Conservation (phyloP, 495 filamentous ascomycete genomes). For the Hamigera avellanea region DNA sequence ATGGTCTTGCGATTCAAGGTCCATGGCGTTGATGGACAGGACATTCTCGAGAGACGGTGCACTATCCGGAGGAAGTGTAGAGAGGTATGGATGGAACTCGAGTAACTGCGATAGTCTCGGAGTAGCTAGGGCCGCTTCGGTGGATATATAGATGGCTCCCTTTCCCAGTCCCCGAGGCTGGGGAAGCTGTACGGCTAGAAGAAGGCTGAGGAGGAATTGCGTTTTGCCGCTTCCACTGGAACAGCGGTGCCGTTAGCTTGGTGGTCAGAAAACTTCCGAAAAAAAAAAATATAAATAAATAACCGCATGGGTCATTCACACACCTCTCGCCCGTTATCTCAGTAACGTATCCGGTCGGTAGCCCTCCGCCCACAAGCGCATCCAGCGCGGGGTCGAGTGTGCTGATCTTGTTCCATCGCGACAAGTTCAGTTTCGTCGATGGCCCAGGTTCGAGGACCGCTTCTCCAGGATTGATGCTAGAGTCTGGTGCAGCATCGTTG, state of each 20-base stretch:
- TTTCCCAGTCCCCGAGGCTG: constrained; percentile 56
- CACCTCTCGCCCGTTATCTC: constrained; percentile 89
- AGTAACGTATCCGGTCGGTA: constrained; percentile 71
- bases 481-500: constrained; percentile 9
- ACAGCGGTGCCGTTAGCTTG: no score
- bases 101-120: constrained; percentile 69
- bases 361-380: constrained; percentile 67
- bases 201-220: constrained; percentile 80
- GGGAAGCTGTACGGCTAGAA: constrained; percentile 71
- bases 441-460: constrained; percentile 9
- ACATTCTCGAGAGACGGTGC: constrained; percentile 57
- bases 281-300: no score
- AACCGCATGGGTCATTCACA: no score
- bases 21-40: constrained; percentile 71
- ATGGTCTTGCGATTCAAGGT: constrained; percentile 92
- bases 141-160: constrained; percentile 84
- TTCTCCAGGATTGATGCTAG: constrained; percentile 16
- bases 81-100: constrained; percentile 49
- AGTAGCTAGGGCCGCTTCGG: constrained; percentile 76
- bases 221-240: constrained; percentile 85
- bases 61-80: constrained; percentile 27
- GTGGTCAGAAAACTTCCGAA: no score
- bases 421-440: constrained; percentile 18
- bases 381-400: constrained; percentile 70
- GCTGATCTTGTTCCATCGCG: constrained; percentile 55